A percentile compares a stretch with the other conserved stretches of the same genome.
Conservation (phyloP, 1,284 basidiomycete species). For the Cystobasidiaceae sp. region DNA sequence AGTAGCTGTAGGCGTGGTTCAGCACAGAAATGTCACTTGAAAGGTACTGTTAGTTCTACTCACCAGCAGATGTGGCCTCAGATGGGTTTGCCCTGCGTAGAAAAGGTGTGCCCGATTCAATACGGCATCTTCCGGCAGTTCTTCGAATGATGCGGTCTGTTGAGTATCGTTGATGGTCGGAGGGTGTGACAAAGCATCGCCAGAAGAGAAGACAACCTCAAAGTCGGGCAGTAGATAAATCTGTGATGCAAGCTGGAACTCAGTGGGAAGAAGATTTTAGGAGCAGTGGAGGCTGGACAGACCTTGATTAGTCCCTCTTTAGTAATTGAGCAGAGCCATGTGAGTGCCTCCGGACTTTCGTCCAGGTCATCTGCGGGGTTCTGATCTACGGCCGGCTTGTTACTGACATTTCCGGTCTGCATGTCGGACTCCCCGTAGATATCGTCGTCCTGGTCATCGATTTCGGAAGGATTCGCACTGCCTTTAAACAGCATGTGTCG, state of each 20-base stretch:
- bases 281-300: no score
- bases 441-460: conserved; percentile 14
- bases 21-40: no score
- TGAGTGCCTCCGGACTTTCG: no score
- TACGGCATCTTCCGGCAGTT: conserved; percentile 41
- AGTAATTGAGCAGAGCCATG: conserved; percentile 6
- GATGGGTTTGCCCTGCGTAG: conserved; percentile 27
- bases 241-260: conserved; percentile 32
- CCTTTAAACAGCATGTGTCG: neutral
- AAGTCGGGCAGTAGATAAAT: conserved; percentile 48
- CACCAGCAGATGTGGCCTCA: conserved; percentile 25
- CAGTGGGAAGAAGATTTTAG: no score
- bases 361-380: neutral
- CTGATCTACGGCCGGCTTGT: neutral
- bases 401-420: neutral
- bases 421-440: conserved; percentile 14
- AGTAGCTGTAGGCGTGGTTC: conserved; percentile 69
- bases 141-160: neutral
- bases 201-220: conserved; percentile 45
- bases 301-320: neutral
- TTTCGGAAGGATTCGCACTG: neutral
- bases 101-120: conserved; percentile 44
- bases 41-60: no score
- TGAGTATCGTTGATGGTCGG: conserved; percentile 32
- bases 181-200: conserved; percentile 44